Base-by-base conservation (phyloP, 306 rosid genomes). In the Quercus variabilis region DNA sequence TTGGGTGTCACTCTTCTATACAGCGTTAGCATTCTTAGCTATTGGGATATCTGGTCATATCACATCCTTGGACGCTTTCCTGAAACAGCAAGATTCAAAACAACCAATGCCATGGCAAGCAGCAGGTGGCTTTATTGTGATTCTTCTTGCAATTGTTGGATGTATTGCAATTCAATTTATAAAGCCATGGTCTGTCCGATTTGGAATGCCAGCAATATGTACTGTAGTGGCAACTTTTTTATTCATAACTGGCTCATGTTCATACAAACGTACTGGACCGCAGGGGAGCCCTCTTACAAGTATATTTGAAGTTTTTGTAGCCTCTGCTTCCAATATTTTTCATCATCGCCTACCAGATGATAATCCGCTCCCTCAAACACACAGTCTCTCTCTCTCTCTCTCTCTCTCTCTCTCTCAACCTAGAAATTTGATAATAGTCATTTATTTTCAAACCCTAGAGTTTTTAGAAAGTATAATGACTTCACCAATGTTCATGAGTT, bases 221-320 rank as follows among this genome's bases (percentile, higher is more conserved):
- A 55, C 62, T 12, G 81, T 71, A 17, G 51, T 74, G 10, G 73
- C 85, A 51, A 75, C 81, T 5, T 14, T 75, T 46, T 5, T 78
- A 26, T 81, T 81, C 78, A 74, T 69, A 52, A 81, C 74, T 57
- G 79, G 88, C 35, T 54, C 46, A 10, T 43, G 56, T 25, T 68
- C 81, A 2, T 74, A 81, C 20, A 49, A 14, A 4, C 9, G 23
- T 20, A 15, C 20, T 51, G 41, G 1, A 33, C 82, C 75, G 11
- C 49, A 43, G 28, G 85, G 80, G 30, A 85, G 83, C n/a, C 74
- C 85, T 59, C 30, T 84, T 25, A 73, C 82, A 4, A 73, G 80
- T 43, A 2, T 84, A n/a, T 62, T 58, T 54, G 68, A 82, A 52
- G 84, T 79, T 25, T 20, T 86, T 17, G 75, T 79, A 1, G 80